phyloP scores from a whole-genome alignment of 257 asterid genomes.

The Scutellaria baicalensis region DNA sequence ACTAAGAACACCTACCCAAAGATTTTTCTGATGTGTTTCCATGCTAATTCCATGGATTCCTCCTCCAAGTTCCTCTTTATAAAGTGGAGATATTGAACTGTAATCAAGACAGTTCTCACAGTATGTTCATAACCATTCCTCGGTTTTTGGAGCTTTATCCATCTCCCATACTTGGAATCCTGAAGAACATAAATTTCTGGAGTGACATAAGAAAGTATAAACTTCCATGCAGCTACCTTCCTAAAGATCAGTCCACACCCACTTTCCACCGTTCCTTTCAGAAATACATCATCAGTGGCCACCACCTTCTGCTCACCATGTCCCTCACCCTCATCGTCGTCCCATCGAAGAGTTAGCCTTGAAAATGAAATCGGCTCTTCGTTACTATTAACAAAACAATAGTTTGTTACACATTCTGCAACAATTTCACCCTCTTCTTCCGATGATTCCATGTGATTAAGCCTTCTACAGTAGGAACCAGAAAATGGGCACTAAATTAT shows the following conservation, averaged over 20 bases:
- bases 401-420: slow-evolving; percentile 32
- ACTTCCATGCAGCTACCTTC: slow-evolving; percentile 61
- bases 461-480: not conserved
- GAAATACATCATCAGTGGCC: slow-evolving; percentile 16
- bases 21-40: slow-evolving; percentile 41
- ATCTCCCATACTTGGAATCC: slow-evolving; percentile 24
- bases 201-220: slow-evolving; percentile 32
- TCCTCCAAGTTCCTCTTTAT: slow-evolving; percentile 30
- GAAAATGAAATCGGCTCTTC: slow-evolving; percentile 38
- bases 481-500: not conserved
- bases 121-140: slow-evolving; percentile 29
- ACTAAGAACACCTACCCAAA: slow-evolving; percentile 25
- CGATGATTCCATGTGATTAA: slow-evolving; percentile 39
- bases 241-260: slow-evolving; percentile 33
- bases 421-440: slow-evolving; percentile 70
- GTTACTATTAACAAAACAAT: slow-evolving; percentile 27
- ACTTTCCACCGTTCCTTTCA: slow-evolving; percentile 37
- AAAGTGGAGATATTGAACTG: slow-evolving; percentile 51
- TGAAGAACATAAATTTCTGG: slow-evolving; percentile 51
- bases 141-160: slow-evolving; percentile 61
- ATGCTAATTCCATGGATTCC: slow-evolving; percentile 30
- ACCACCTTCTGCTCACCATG: not conserved
- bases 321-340: slow-evolving; percentile 13
- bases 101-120: slow-evolving; percentile 34
- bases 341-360: slow-evolving; percentile 45